Base-by-base conservation (phyloP, 192 early-diverging fungal species). In the Backusella westeae region DNA sequence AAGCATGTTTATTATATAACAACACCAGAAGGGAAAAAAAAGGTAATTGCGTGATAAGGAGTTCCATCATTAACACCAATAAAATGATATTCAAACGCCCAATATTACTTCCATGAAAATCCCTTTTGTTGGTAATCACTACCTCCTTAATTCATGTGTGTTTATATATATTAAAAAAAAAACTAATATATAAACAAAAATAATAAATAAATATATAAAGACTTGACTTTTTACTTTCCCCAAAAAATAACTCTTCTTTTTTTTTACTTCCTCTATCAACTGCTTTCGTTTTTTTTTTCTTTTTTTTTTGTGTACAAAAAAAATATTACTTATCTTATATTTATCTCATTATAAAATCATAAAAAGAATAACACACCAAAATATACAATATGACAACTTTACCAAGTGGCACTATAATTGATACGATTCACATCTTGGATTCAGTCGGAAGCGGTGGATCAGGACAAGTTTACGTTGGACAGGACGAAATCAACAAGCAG, bases 361-460 rank as follows among this genome's bases (percentile, higher is more conserved):
- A 10, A 56, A 23, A 23, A 21, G 8, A 42, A 39, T 12, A 39
- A 39, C 12, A 39, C 10, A 38, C 38, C 7, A 8, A 44, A 12
- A 44, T 0, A 44, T 12, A 44, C 42, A 44, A 44, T 44, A 44
- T 44, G 42, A 42, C 36, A 42, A 32, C 26, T 4, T 10, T 74
- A 41, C 56, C 73, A 63, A 76, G 72, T 8, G 78, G 81, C 14
- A 76, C 32, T 26, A 39, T 63, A 49, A 77, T 88, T 42, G 84
- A 86, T 38, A 75, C 76, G 67, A 66, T 87, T 12, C 80, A 85
- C 9, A 77, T 88, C 6, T 65, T 84, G 34, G 76, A 83, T 14
- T 80, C 91, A 68, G 83, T 94, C 8, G 93, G 93, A 66, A 81
- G 86, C 56, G 93, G 93, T 49, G 91, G 91, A 10, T 94, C 93